phyloP scores from a whole-genome alignment of 768 basidiomycete species.

The Glaciozyma antarctica region DNA sequence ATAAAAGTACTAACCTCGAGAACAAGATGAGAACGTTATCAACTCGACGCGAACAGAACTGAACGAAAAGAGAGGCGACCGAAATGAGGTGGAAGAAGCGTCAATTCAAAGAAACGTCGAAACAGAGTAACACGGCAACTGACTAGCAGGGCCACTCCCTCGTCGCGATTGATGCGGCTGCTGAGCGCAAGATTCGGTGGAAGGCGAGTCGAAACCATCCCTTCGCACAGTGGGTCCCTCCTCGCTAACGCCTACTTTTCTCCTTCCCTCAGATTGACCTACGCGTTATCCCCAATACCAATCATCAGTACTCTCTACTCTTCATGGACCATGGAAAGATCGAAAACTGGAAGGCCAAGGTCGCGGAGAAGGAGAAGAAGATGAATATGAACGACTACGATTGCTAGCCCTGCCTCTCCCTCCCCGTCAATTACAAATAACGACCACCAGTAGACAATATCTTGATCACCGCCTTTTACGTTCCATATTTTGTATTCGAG shows the following conservation, averaged over 20 bases:
- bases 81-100: too few relatives aligned
- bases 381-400: slow-evolving; percentile 30
- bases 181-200: slow-evolving; percentile 4
- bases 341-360: slow-evolving; percentile 21
- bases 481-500: background rate
- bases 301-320: slow-evolving; percentile 12
- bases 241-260: background rate
- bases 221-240: background rate
- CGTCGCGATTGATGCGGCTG: slow-evolving; percentile 7
- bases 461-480: background rate
- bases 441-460: background rate
- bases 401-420: slow-evolving; percentile 4
- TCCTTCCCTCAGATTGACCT: slow-evolving; percentile 10
- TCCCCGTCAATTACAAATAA: background rate
- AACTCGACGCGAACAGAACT: too few relatives aligned
- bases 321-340: slow-evolving; percentile 17
- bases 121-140: too few relatives aligned
- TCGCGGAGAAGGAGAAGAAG: slow-evolving; percentile 35
- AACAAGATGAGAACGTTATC: too few relatives aligned
- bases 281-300: slow-evolving; percentile 15
- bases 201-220: background rate
- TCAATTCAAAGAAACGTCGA: too few relatives aligned
- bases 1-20: too few relatives aligned
- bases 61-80: too few relatives aligned
- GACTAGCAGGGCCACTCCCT: slow-evolving; percentile 24